phyloP scores from a whole-genome alignment of 345 rosid genomes.

The Eucalyptus rudis region DNA sequence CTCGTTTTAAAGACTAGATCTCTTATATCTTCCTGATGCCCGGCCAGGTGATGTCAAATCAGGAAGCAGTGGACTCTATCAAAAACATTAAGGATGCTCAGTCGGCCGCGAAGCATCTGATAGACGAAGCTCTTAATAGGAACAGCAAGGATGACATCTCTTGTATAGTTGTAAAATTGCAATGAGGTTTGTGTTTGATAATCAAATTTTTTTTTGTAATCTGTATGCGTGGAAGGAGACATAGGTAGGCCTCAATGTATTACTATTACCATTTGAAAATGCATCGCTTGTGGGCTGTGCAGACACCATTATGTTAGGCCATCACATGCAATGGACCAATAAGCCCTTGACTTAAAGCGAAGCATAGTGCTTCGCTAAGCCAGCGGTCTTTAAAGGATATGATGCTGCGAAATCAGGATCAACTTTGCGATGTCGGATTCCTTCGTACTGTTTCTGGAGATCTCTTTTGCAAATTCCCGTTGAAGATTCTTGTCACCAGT shows the following conservation, averaged over 20 bases:
- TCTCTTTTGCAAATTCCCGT: neutral
- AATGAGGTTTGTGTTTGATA: neutral
- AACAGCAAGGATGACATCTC: conserved; percentile 92
- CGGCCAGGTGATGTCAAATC: conserved; percentile 63
- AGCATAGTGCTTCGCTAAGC: neutral
- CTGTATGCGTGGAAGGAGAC: neutral
- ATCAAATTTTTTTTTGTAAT: neutral
- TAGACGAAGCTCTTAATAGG: conserved; percentile 47
- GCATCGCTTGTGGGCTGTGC: neutral
- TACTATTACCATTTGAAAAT: neutral
- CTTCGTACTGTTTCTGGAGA: neutral
- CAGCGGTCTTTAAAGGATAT: neutral
- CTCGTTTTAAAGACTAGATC: neutral
- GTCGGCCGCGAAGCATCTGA: conserved; percentile 56
- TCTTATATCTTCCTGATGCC: neutral
- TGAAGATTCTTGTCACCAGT: neutral
- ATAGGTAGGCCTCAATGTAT: neutral
- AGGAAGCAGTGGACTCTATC: conserved; percentile 57
- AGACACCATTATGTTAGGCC: neutral
- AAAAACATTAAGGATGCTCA: conserved; percentile 55
- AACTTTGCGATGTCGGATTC: neutral
- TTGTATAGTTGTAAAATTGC: conserved; percentile 76
- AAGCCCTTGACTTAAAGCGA: neutral
- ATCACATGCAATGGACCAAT: neutral
- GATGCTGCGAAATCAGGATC: neutral